These are phyloP conservation scores for Chrysosporium keratinophilum DNA, from an alignment of 2,329 filamentous ascomycete species.

Conservation along the genomic window DNA sequence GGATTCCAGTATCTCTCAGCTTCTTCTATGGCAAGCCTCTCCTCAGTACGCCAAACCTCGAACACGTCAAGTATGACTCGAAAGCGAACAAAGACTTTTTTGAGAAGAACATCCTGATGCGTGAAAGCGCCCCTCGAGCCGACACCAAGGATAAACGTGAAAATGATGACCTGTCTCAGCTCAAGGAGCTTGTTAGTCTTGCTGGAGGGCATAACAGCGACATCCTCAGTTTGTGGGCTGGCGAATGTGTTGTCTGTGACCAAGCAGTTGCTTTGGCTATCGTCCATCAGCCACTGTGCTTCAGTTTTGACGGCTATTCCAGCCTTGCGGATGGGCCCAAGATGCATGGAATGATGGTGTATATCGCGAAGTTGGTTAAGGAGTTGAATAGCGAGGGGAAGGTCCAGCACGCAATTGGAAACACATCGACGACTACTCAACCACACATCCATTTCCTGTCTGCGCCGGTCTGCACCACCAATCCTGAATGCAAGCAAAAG, in stretches of 20 bases:
- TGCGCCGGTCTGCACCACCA: conserved; percentile 14
- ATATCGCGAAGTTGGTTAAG: conserved; percentile 12
- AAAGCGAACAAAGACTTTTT: conserved; percentile 8
- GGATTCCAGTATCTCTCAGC: conserved; percentile 12
- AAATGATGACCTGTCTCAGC: conserved; percentile 1
- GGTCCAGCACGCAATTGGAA: conserved; percentile 14
- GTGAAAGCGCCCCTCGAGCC: not conserved
- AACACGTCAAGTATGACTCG: conserved; percentile 13
- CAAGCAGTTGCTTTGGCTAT: conserved; percentile 2
- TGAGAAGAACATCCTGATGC: not conserved
- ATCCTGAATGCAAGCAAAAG: conserved; percentile 8
- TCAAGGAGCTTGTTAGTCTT: conserved; percentile 12
- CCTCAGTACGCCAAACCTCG: not conserved
- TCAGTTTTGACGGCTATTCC: conserved; percentile 13
- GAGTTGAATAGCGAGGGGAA: conserved; percentile 12
- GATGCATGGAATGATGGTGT: conserved; percentile 14
- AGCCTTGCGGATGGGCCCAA: conserved; percentile 12
- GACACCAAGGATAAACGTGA: not conserved
- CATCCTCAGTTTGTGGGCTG: conserved; percentile 13
- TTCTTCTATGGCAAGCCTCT: conserved; percentile 16
- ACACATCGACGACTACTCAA: not conserved
- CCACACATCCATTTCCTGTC: conserved; percentile 15
- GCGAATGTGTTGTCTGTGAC: conserved; percentile 13
- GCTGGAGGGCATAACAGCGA: conserved; percentile 10
- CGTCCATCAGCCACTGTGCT: conserved; percentile 14